A percentile compares a stretch with the other conserved stretches of the same genome.
Conservation (phyloP, 2,329 filamentous ascomycete species). For the Penicillium sp. region DNA sequence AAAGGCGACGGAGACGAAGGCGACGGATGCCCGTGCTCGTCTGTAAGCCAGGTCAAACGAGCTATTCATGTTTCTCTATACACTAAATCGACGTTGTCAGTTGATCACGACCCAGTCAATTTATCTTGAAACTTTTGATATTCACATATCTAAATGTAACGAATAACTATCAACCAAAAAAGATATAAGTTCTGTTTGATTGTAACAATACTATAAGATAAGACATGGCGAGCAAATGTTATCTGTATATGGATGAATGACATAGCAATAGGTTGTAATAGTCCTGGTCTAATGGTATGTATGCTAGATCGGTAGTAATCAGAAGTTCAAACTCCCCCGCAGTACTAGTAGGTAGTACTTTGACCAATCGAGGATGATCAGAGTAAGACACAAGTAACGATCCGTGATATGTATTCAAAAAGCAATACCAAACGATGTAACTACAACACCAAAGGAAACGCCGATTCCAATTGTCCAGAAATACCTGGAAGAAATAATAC, state of each 20-base stretch:
- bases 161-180: too few relatives aligned
- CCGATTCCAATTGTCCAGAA: background rate
- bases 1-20: conserved; percentile 55
- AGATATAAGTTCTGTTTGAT: too few relatives aligned
- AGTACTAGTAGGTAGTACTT: background rate
- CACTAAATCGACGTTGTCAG: background rate
- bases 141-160: too few relatives aligned
- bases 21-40: conserved; percentile 30
- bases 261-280: background rate
- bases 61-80: background rate
- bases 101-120: too few relatives aligned
- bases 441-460: background rate
- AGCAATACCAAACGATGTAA: background rate
- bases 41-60: conserved; percentile 28
- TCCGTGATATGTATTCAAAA: background rate
- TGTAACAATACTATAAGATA: background rate
- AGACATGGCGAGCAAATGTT: background rate
- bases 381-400: background rate
- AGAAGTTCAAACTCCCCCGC: too few relatives aligned
- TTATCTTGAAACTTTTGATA: too few relatives aligned
- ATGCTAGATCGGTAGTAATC: background rate
- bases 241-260: background rate
- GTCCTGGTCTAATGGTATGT: background rate
- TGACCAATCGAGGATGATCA: background rate
- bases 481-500: background rate